phyloP scores from a whole-genome alignment of 495 filamentous ascomycete genomes.

The Penicillium diatomitis region DNA sequence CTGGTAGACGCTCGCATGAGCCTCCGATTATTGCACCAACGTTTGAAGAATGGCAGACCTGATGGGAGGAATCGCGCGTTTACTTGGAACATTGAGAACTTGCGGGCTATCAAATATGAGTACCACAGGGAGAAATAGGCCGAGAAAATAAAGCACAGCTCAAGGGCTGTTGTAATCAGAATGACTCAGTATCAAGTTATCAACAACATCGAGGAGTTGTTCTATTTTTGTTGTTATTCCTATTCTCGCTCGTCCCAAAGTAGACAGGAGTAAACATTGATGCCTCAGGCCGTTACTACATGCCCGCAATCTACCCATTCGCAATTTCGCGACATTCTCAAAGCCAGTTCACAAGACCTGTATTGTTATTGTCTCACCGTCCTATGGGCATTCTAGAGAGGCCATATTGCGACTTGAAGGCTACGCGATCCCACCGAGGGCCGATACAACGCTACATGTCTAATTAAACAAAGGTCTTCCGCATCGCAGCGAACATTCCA shows the following conservation, averaged over 20 bases:
- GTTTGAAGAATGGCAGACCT: constrained; percentile 18
- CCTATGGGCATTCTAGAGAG: not conserved
- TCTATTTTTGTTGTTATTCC: too few species aligned
- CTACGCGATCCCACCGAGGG: not conserved
- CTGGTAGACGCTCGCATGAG: constrained; percentile 5
- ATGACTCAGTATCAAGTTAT: too few species aligned
- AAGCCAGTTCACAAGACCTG: not conserved
- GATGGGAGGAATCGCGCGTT: not conserved
- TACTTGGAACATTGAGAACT: too few species aligned
- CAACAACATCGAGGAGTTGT: too few species aligned
- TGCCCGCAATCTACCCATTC: constrained; percentile 1
- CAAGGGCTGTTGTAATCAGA: too few species aligned
- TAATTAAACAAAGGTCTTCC: too few species aligned
- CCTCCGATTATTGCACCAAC: constrained; percentile 15
- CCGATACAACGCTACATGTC: not conserved
- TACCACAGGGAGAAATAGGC: not conserved
- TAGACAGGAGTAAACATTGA: constrained; percentile 19
- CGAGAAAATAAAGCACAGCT: too few species aligned
- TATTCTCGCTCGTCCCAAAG: constrained; percentile 11
- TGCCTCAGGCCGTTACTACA: constrained; percentile 10
- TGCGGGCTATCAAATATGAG: not conserved
- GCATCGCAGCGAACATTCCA: not conserved
- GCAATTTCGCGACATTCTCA: not conserved
- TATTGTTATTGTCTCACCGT: constrained; percentile 13
- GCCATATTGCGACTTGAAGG: not conserved